Percentiles rank a stretch among this genome's conserved stretches.
These are phyloP conservation scores for Camelina laxa DNA, from an alignment of 345 rosid genomes.

Conservation along the genomic window DNA sequence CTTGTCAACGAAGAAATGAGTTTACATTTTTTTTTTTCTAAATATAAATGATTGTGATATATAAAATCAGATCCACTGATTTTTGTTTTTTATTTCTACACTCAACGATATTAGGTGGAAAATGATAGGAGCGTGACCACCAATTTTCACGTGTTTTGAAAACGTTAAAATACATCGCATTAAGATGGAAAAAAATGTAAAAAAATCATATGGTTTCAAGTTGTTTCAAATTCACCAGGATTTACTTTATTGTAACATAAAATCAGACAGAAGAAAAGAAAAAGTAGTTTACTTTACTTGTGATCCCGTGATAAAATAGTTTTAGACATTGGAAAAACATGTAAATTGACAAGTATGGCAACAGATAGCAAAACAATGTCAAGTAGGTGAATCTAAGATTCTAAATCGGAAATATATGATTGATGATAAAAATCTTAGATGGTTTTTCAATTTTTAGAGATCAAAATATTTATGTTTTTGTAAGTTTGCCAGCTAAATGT, in stretches of 20 bases:
- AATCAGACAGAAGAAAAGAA: no score
- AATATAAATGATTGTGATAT: not conserved
- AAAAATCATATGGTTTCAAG: not conserved
- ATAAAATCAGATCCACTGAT: not conserved
- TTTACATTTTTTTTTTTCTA: not conserved
- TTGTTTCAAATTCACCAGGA: no score
- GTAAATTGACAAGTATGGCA: not conserved
- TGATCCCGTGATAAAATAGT: not conserved
- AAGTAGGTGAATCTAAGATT: not conserved
- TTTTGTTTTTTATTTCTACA: not conserved
- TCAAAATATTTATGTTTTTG: not conserved
- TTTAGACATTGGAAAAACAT: not conserved
- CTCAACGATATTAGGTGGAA: not conserved
- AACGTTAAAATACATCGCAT: not conserved
- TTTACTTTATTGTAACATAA: no score
- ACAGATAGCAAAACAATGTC: not conserved
- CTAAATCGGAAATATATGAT: not conserved
- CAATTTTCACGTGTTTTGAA: not conserved
- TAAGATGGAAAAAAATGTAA: not conserved
- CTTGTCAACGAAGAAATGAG: not conserved
- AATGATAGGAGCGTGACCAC: not conserved
- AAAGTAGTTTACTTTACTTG: not conserved
- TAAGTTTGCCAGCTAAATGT: not conserved
- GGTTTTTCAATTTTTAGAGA: no score
- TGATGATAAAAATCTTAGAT: no score